Evolutionary conservation across 2,329 filamentous ascomycete species (phyloP).

Genomic region (Verticillium isaacii): DNA sequence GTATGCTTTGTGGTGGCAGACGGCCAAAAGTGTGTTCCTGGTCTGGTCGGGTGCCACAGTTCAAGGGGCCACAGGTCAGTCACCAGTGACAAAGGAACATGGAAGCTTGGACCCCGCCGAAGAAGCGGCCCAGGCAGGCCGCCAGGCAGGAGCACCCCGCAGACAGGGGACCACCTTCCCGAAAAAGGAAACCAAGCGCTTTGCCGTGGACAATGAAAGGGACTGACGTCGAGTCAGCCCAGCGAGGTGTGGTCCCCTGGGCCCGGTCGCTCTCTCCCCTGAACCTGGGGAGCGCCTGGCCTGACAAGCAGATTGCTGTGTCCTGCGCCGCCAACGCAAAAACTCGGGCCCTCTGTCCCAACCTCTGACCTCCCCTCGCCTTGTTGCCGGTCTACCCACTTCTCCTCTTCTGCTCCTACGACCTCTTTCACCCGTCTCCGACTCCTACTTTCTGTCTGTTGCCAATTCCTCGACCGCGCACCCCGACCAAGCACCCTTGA

Average conservation of each 20-base stretch:
- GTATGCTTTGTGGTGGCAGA: too few species aligned
- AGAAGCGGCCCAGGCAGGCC: background rate
- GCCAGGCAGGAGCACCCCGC: background rate
- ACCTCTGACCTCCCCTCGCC: background rate
- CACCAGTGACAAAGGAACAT: background rate
- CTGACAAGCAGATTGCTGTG: background rate
- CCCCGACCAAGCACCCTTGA: background rate
- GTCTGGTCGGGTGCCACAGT: background rate
- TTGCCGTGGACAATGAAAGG: background rate
- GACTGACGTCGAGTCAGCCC: background rate
- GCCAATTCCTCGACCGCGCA: background rate
- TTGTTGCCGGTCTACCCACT: background rate
- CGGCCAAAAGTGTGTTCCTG: background rate
- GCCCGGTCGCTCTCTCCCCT: background rate
- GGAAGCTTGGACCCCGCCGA: background rate
- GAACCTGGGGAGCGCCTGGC: background rate
- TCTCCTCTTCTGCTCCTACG: slow-evolving; percentile 1
- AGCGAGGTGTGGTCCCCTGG: background rate
- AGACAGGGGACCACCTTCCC: background rate
- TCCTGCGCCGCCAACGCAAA: background rate
- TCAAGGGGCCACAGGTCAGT: background rate
- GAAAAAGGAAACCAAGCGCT: background rate
- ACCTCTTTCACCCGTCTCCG: background rate
- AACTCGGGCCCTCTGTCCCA: background rate
- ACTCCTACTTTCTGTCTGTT: background rate